These are phyloP conservation scores for Penicillium sp. DNA, from an alignment of 2,329 filamentous ascomycete genomes.

Conservation along the genomic window DNA sequence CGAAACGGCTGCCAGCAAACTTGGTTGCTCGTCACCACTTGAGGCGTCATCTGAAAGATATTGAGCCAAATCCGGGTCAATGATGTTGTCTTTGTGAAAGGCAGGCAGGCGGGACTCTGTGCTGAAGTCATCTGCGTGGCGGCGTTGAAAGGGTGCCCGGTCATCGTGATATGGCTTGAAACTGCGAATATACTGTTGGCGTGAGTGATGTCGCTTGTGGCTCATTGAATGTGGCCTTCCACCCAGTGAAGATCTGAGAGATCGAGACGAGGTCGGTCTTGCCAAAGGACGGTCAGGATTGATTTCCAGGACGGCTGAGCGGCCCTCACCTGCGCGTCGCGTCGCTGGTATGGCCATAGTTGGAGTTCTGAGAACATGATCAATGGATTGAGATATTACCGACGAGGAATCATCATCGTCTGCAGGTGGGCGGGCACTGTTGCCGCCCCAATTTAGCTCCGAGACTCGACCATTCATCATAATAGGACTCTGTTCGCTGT, in stretches of 20 bases:
- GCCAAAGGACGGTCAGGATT: slow-evolving; percentile 74
- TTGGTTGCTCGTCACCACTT: slow-evolving; percentile 88
- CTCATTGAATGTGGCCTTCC: slow-evolving; percentile 74
- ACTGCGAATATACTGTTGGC: slow-evolving; percentile 76
- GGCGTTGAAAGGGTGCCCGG: slow-evolving; percentile 81
- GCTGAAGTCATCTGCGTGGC: slow-evolving; percentile 64
- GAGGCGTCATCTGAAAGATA: slow-evolving; percentile 95
- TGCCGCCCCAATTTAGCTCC: slow-evolving; percentile 58
- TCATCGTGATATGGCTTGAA: slow-evolving; percentile 73
- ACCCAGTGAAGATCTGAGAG: slow-evolving; percentile 70
- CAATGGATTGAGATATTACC: slow-evolving; percentile 47
- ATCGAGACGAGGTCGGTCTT: slow-evolving; percentile 91
- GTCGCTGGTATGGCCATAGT: slow-evolving; percentile 67
- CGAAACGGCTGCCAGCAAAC: slow-evolving; percentile 73
- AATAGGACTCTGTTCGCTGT: slow-evolving; percentile 65
- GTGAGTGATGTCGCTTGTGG: slow-evolving; percentile 84
- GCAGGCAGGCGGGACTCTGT: slow-evolving; percentile 72
- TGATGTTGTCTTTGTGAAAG: slow-evolving; percentile 99
- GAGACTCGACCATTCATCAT: slow-evolving; percentile 58
- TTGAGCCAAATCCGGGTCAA: slow-evolving; percentile 90
- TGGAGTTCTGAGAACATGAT: slow-evolving; percentile 52
- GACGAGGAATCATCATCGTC: slow-evolving; percentile 50
- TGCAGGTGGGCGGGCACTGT: slow-evolving; percentile 43
- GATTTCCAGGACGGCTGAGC: slow-evolving; percentile 87
- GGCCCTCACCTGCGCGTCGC: slow-evolving; percentile 67